Base-by-base conservation (phyloP, 306 rosid species). In the Lathyrus oleraceus region DNA sequence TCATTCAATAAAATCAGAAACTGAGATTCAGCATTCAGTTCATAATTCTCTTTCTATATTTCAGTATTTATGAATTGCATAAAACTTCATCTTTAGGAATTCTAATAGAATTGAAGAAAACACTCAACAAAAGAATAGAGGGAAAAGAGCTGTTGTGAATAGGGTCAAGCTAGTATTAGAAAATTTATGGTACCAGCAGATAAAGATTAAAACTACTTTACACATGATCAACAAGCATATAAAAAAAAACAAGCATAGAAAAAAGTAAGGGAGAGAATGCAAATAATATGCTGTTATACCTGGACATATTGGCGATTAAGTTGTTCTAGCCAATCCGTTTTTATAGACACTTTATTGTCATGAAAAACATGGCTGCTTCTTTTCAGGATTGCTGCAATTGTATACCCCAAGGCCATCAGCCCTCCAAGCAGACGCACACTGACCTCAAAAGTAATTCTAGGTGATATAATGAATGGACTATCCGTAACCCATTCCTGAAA, bases 341-440 rank as follows among this genome's bases (percentile, higher is more conserved):
- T 94, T 59, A 94, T 79, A 32, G 83, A 81, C 71, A 94, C 91
- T 82, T 77, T 91, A 61, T 94, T 96, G 53, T 94, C 88, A 17
- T 57, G 32, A 67, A 94, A 94, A 63, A 87, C 74, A 79, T 91
- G 99, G 66, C 99, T 94, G 81, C 88, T 87, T 82, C 99, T 82
- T 89, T 94, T 94, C 73, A 94, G 84, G 82, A 94, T 94, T 83
- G 87, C 65, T 13, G 97, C 99, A 79, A 94, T 94, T 36, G 99
- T 94, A 72, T 94, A 94, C 20, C 99, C 99, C 81, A 94, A 84
- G 71, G 99, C 99, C 99, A 94, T 94, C 78, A 94, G 83, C 69
- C 99, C 99, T 77, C 99, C 99, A 58, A 94, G 97, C 80, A 94
- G 99, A 66, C 99, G 99, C 73, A 91, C 99, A 0, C 96, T 94